A percentile compares a stretch with the other conserved stretches of the same genome.
phyloP scores from a whole-genome alignment of 257 asterid species.

The Fraxinus anomala region DNA sequence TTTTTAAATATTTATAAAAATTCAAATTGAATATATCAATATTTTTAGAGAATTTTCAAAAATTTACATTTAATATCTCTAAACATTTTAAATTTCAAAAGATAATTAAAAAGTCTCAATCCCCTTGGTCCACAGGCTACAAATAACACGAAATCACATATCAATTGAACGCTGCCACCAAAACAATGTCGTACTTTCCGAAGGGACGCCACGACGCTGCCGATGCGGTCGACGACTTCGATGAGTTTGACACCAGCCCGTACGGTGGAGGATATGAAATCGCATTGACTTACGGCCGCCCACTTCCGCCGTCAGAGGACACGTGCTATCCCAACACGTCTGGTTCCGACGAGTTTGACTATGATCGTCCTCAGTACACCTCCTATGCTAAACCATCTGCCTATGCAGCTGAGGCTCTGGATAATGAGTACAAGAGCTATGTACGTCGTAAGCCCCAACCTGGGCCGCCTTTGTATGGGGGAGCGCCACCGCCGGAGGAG shows the following conservation, averaged over 20 bases:
- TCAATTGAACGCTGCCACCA: background rate
- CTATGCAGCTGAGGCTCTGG: slow-evolving; percentile 65
- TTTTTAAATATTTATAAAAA: too few relatives aligned
- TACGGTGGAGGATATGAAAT: slow-evolving; percentile 92
- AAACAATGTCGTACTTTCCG: slow-evolving; percentile 70
- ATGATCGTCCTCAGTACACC: slow-evolving; percentile 81
- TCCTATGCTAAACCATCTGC: slow-evolving; percentile 85
- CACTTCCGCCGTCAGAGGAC: slow-evolving; percentile 72
- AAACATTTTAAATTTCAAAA: too few relatives aligned
- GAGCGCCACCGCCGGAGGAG: background rate
- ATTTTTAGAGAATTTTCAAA: too few relatives aligned
- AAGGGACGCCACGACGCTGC: slow-evolving; percentile 57
- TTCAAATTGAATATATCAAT: too few relatives aligned
- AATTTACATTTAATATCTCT: too few relatives aligned
- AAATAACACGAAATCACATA: background rate
- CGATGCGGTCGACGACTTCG: slow-evolving; percentile 71
- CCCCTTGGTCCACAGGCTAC: background rate
- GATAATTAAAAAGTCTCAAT: too few relatives aligned
- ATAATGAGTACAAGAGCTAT: slow-evolving; percentile 79
- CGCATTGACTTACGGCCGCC: slow-evolving; percentile 68
- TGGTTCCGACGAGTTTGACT: slow-evolving; percentile 60
- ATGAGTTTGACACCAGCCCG: slow-evolving; percentile 79
- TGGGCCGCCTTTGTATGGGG: slow-evolving; percentile 34
- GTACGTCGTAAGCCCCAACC: slow-evolving; percentile 70
- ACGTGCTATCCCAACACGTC: slow-evolving; percentile 70